Evolutionary conservation across 2,329 filamentous ascomycete species (phyloP).

Genomic region (Trichoderma sp.): DNA sequence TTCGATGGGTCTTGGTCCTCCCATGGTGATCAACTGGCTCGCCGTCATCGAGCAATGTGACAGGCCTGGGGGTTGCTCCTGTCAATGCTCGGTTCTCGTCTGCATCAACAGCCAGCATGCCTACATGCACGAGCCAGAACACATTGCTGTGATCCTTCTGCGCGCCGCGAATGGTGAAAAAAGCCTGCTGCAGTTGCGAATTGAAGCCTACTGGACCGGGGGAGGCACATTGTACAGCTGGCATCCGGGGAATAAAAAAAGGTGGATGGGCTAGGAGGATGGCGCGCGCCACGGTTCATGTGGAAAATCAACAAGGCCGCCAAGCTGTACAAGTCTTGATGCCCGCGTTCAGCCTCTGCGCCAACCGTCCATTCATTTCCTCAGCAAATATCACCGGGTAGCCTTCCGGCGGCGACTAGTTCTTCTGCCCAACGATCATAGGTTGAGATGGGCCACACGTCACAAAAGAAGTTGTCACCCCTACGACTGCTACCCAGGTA

Average conservation of each 20-base stretch:
- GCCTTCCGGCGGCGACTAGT: constrained; percentile 23
- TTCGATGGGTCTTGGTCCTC: not conserved
- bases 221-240: constrained; percentile 25
- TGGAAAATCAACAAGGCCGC: constrained; percentile 26
- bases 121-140: not conserved
- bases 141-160: constrained; percentile 13
- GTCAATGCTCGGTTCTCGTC: not conserved
- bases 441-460: constrained; percentile 24
- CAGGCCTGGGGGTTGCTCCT: not conserved
- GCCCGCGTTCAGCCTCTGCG: constrained; percentile 24
- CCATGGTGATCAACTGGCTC: constrained; percentile 1
- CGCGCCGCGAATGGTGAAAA: constrained; percentile 4
- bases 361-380: constrained; percentile 27
- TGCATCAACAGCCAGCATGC: constrained; percentile 8
- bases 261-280: constrained; percentile 22
- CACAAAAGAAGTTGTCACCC: constrained; percentile 1
- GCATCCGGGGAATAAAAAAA: constrained; percentile 26
- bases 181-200: constrained; percentile 1
- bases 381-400: constrained; percentile 27
- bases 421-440: constrained; percentile 21
- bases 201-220: constrained; percentile 18
- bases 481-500: constrained; percentile 1
- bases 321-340: constrained; percentile 11
- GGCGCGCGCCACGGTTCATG: constrained; percentile 29
- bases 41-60: not conserved